Evolutionary conservation across 2,329 filamentous ascomycete genomes (phyloP).

Genomic region (Ophiosphaerella herpotricha): DNA sequence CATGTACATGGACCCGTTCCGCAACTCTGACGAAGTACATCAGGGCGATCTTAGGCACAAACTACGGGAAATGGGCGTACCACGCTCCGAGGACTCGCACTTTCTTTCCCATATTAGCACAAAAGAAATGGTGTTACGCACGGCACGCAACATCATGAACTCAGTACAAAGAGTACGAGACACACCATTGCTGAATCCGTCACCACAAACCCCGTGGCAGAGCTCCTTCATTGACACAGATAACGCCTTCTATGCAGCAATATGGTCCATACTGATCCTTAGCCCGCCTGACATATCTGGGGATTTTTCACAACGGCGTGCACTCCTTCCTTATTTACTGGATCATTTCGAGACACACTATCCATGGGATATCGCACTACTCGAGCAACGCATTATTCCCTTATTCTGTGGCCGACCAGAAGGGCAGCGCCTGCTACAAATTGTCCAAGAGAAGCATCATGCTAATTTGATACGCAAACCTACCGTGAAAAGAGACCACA

Average conservation of each 20-base stretch:
- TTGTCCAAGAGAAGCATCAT: constrained; percentile 60
- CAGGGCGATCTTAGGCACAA: constrained; percentile 62
- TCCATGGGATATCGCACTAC: constrained; percentile 72
- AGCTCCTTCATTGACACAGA: constrained; percentile 54
- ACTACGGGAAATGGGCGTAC: constrained; percentile 60
- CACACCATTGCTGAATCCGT: constrained; percentile 26
- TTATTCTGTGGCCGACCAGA: constrained; percentile 59
- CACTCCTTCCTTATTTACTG: constrained; percentile 67
- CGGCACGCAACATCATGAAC: constrained; percentile 78
- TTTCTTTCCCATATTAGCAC: constrained; percentile 69
- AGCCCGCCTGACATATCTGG: constrained; percentile 34
- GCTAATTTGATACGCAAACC: constrained; percentile 61
- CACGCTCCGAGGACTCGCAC: constrained; percentile 45
- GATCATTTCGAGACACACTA: constrained; percentile 68
- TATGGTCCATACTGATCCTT: constrained; percentile 67
- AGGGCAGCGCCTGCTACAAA: constrained; percentile 59
- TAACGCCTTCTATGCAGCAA: constrained; percentile 70
- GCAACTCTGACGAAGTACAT: constrained; percentile 68
- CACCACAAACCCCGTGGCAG: constrained; percentile 29
- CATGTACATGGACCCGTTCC: constrained; percentile 87
- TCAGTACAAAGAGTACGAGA: constrained; percentile 62
- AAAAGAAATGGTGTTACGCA: constrained; percentile 72
- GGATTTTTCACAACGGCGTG: constrained; percentile 48
- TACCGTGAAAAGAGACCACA: constrained; percentile 12
- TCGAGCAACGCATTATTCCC: constrained; percentile 70